phyloP scores from a whole-genome alignment of 768 basidiomycete species.

The Coprinopsis sp. region DNA sequence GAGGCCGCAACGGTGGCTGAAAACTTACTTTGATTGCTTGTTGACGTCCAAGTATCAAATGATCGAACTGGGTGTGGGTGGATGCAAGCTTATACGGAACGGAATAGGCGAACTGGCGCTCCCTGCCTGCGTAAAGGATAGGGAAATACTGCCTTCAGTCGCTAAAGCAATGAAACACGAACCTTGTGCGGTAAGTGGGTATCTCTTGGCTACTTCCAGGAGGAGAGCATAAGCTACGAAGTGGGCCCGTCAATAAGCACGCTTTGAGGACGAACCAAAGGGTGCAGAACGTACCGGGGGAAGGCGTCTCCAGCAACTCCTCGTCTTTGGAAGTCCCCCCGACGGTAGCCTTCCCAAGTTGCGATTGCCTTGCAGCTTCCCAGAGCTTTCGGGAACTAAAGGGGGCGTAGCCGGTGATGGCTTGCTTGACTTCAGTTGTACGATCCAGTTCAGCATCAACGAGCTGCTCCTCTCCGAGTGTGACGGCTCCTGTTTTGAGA shows the following conservation, averaged over 20 bases:
- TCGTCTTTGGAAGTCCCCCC: not conserved
- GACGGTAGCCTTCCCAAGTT: not conserved
- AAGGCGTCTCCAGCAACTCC: not conserved
- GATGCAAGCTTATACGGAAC: conserved; percentile 39
- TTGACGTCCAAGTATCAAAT: conserved; percentile 37
- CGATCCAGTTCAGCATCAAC: conserved; percentile 51
- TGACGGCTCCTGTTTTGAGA: conserved; percentile 26
- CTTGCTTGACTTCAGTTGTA: conserved; percentile 35
- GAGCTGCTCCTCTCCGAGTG: conserved; percentile 45
- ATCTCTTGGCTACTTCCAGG: conserved; percentile 30
- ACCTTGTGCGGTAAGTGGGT: conserved; percentile 44
- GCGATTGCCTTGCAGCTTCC: conserved; percentile 19
- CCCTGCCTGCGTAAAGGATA: conserved; percentile 10
- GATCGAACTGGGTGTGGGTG: conserved; percentile 29
- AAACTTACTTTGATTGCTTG: conserved; percentile 47
- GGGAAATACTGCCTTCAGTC: not conserved
- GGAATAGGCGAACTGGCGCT: conserved; percentile 15
- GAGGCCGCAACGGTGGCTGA: not conserved
- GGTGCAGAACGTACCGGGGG: not conserved
- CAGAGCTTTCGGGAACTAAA: conserved; percentile 35
- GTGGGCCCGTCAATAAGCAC: not conserved
- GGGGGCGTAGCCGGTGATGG: conserved; percentile 25
- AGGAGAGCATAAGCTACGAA: conserved; percentile 21
- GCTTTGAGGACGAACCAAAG: not conserved
- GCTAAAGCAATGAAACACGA: not conserved